Conservation (phyloP, 1,284 basidiomycete genomes). For the Sutorius eximius region DNA sequence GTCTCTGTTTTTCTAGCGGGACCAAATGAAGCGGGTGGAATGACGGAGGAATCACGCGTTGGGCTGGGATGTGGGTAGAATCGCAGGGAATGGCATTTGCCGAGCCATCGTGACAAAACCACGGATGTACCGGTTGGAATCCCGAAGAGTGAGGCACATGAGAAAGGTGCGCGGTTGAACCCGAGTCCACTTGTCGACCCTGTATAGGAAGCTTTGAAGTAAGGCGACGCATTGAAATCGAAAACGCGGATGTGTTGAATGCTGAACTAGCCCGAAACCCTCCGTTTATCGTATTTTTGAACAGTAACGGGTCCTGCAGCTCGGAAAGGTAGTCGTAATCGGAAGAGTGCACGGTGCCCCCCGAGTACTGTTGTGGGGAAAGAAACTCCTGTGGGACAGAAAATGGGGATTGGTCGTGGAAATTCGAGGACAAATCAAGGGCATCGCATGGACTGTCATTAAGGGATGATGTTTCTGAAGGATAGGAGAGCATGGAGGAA, state of each 20-base stretch:
- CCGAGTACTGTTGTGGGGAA: slow-evolving; percentile 12
- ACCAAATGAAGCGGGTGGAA: slow-evolving; percentile 15
- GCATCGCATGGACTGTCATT: not conserved
- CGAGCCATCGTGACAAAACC: slow-evolving; percentile 12
- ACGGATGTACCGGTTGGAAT: slow-evolving; percentile 19
- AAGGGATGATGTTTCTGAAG: slow-evolving; percentile 6
- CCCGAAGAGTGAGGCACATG: slow-evolving; percentile 9
- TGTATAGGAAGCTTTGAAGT: slow-evolving; percentile 21
- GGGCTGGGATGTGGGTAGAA: slow-evolving; percentile 8
- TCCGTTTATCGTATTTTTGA: slow-evolving; percentile 18
- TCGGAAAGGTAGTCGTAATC: slow-evolving; percentile 16
- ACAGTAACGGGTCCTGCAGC: slow-evolving; percentile 12
- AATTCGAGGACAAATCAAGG: slow-evolving; percentile 7
- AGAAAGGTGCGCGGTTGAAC: slow-evolving; percentile 8
- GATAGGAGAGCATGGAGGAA: slow-evolving; percentile 7
- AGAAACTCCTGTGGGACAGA: slow-evolving; percentile 8
- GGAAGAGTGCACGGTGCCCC: not conserved
- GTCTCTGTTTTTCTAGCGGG: slow-evolving; percentile 16
- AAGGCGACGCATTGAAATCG: slow-evolving; percentile 24
- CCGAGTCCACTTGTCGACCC: slow-evolving; percentile 15
- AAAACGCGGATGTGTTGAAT: slow-evolving; percentile 17
- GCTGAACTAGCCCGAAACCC: slow-evolving; percentile 11
- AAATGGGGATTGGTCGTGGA: slow-evolving; percentile 7
- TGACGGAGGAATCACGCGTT: slow-evolving; percentile 13
- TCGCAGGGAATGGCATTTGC: slow-evolving; percentile 5